phyloP scores from a whole-genome alignment of 2,329 filamentous ascomycete genomes.

The Gyromitra esculenta region DNA sequence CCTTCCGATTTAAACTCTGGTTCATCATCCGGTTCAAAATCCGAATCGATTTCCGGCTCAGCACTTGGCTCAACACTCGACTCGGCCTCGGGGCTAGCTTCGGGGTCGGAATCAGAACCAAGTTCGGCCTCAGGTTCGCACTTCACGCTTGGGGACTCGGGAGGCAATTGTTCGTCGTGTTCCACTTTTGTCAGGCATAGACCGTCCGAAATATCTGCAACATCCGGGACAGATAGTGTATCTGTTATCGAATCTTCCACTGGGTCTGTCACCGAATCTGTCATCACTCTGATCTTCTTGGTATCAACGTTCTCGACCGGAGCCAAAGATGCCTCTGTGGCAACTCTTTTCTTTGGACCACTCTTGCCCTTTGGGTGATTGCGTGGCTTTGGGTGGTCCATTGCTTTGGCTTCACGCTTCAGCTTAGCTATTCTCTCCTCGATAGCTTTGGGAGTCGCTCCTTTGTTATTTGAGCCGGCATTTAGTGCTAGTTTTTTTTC shows the following conservation, averaged over 20 bases:
- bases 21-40: slow-evolving; percentile 3
- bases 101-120: neutral
- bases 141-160: slow-evolving; percentile 14
- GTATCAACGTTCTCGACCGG: slow-evolving; percentile 13
- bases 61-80: neutral
- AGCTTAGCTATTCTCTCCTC: slow-evolving; percentile 58
- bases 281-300: slow-evolving; percentile 37
- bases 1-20: slow-evolving; percentile 17
- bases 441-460: slow-evolving; percentile 58
- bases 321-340: slow-evolving; percentile 13
- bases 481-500: neutral
- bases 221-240: slow-evolving; percentile 12
- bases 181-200: neutral
- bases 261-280: slow-evolving; percentile 19
- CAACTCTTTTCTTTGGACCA: slow-evolving; percentile 38
- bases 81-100: neutral
- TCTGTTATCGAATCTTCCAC: neutral
- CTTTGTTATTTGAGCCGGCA: slow-evolving; percentile 36
- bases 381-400: slow-evolving; percentile 49
- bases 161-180: neutral
- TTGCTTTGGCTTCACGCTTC: slow-evolving; percentile 57
- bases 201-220: neutral
- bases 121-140: slow-evolving; percentile 19
- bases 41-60: slow-evolving; percentile 1
- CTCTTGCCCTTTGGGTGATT: slow-evolving; percentile 46